These are phyloP conservation scores for Diplodia mutila DNA, from an alignment of 2,329 filamentous ascomycete genomes.

Conservation along the genomic window DNA sequence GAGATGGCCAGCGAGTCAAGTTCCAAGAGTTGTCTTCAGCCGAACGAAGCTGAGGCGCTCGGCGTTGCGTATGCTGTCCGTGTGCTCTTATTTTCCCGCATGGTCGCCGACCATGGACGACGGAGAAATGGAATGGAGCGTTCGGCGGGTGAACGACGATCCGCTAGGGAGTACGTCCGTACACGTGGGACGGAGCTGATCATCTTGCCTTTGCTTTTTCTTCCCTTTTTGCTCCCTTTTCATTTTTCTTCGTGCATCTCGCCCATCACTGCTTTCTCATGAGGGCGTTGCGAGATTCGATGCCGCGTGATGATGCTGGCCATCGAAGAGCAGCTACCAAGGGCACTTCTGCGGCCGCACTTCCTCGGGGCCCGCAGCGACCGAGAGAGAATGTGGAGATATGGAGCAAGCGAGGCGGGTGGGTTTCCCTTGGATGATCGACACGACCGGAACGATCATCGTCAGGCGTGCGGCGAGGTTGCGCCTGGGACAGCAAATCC, in stretches of 20 bases:
- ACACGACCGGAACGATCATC: not conserved
- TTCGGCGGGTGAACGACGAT: not conserved
- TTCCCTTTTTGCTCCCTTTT: too few relatives aligned
- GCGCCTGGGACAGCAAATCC: not conserved
- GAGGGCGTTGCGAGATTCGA: not conserved
- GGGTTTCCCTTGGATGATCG: not conserved
- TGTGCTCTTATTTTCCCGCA: not conserved
- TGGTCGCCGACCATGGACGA: not conserved
- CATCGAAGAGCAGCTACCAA: not conserved
- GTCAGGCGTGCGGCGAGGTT: not conserved
- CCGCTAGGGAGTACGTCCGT: not conserved
- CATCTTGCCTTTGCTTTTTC: not conserved
- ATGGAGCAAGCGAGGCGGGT: conserved; percentile 6
- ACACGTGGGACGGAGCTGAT: not conserved
- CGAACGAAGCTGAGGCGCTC: not conserved
- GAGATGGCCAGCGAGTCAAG: not conserved
- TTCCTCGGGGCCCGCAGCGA: not conserved
- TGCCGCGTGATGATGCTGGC: too few relatives aligned
- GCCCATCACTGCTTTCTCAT: not conserved
- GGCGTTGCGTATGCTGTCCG: not conserved
- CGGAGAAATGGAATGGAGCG: not conserved
- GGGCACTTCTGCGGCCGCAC: not conserved
- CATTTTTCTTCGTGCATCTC: not conserved
- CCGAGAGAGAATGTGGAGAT: not conserved
- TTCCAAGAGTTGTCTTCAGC: not conserved